Conservation (phyloP, 108 stramenopile genomes). For the Stephanodiscus minutulus region DNA sequence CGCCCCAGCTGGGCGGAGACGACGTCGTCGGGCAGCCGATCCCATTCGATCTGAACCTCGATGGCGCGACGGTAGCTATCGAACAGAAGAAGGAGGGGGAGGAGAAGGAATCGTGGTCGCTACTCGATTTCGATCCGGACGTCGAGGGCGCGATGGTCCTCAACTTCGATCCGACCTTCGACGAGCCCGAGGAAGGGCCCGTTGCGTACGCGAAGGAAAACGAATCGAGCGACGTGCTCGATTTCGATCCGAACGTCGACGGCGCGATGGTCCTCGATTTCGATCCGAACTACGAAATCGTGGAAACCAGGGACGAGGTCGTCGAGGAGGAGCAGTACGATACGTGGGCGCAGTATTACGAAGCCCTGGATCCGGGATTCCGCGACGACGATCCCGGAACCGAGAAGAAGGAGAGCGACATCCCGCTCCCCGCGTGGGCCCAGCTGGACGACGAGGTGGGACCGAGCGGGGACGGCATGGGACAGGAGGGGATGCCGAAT, state of each 20-base stretch:
- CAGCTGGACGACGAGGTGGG: neutral
- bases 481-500: neutral
- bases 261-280: neutral
- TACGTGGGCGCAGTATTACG: conserved; percentile 6
- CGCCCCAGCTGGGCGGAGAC: no score
- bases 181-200: neutral
- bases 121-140: neutral
- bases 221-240: neutral
- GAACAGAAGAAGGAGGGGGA: neutral
- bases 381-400: neutral
- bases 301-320: neutral
- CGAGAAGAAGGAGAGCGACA: neutral
- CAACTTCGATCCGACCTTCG: neutral
- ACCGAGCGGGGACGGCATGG: neutral
- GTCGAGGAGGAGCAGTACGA: neutral
- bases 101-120: neutral
- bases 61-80: no score
- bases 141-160: neutral
- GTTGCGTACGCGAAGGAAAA: no score
- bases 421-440: neutral
- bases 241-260: neutral
- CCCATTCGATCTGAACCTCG: neutral
- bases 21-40: neutral
- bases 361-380: conserved; percentile 1
- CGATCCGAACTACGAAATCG: neutral